phyloP scores from a whole-genome alignment of 352 stramenopile species.

The Phytophthora podocarpi region DNA sequence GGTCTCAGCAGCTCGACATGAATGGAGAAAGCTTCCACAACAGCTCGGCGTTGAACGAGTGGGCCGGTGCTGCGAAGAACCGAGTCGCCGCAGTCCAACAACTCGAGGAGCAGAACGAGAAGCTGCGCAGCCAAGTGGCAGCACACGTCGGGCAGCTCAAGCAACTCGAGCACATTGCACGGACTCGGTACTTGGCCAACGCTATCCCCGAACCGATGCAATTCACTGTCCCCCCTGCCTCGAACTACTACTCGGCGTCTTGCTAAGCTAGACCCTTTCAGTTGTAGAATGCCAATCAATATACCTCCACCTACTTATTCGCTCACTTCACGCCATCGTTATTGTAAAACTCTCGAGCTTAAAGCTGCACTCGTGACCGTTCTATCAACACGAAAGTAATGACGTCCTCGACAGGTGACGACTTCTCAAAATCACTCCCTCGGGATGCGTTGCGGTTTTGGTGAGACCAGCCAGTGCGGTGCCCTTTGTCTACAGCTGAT shows the following conservation, averaged over 20 bases:
- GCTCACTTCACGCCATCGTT: too few relatives aligned
- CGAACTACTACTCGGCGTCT: slow-evolving; percentile 14
- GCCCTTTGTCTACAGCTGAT: neutral
- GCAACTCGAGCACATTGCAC: slow-evolving; percentile 28
- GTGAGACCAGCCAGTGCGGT: slow-evolving; percentile 5
- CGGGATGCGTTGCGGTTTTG: neutral
- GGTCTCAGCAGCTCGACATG: neutral
- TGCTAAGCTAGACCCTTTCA: slow-evolving; percentile 2
- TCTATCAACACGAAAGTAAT: too few relatives aligned
- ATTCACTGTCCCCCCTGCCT: neutral
- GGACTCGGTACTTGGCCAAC: slow-evolving; percentile 11
- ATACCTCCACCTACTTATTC: slow-evolving; percentile 3
- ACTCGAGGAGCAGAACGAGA: slow-evolving; percentile 46
- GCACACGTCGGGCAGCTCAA: slow-evolving; percentile 29
- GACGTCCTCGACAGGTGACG: too few relatives aligned
- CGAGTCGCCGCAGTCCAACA: slow-evolving; percentile 28
- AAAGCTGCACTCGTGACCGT: too few relatives aligned
- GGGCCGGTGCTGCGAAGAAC: slow-evolving; percentile 12
- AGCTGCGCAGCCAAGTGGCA: slow-evolving; percentile 38
- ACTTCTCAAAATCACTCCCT: too few relatives aligned
- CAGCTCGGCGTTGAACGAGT: neutral
- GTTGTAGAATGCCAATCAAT: slow-evolving; percentile 1
- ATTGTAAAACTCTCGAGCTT: too few relatives aligned
- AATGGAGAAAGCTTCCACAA: neutral
- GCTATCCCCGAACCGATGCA: slow-evolving; percentile 12